Evolutionary conservation across 2,329 filamentous ascomycete genomes (phyloP).

Genomic region (Alternaria sp.): DNA sequence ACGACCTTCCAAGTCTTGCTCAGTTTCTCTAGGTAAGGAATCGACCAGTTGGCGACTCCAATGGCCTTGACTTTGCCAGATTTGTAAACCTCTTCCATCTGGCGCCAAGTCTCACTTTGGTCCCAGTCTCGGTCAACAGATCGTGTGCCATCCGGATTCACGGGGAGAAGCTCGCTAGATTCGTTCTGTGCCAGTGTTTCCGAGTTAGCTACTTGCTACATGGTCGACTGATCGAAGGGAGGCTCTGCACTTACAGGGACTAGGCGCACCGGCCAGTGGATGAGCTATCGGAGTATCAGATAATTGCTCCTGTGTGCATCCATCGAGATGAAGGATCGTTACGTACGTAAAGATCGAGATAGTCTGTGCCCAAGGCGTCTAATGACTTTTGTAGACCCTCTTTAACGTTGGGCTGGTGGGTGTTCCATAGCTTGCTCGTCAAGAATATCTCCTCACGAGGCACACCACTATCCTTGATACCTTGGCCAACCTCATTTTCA

Average conservation of each 20-base stretch:
- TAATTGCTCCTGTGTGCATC: too few species aligned
- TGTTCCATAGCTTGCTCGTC: conserved; percentile 88
- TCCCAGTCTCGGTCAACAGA: conserved; percentile 15
- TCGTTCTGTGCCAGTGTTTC: conserved; percentile 6
- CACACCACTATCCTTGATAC: conserved; percentile 12
- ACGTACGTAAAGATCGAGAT: conserved; percentile 77
- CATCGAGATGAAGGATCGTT: neutral
- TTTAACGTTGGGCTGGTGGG: conserved; percentile 74
- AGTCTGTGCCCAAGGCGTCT: conserved; percentile 79
- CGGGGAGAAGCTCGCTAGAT: conserved; percentile 69
- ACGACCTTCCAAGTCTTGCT: conserved; percentile 49
- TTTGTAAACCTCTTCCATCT: conserved; percentile 46
- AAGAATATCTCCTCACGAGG: conserved; percentile 45
- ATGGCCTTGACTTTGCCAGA: conserved; percentile 34
- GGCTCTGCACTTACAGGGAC: too few species aligned
- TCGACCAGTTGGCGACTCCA: conserved; percentile 30
- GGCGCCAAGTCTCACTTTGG: conserved; percentile 23
- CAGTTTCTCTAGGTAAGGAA: conserved; percentile 57
- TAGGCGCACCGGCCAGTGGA: too few species aligned
- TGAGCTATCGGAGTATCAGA: too few species aligned
- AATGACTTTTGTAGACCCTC: conserved; percentile 76
- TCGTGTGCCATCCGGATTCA: conserved; percentile 49
- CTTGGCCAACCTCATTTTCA: conserved; percentile 21
- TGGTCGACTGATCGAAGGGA: too few species aligned
- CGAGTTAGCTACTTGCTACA: too few species aligned